phyloP scores from a whole-genome alignment of 768 basidiomycete genomes.

The Clavaria fumosa region DNA sequence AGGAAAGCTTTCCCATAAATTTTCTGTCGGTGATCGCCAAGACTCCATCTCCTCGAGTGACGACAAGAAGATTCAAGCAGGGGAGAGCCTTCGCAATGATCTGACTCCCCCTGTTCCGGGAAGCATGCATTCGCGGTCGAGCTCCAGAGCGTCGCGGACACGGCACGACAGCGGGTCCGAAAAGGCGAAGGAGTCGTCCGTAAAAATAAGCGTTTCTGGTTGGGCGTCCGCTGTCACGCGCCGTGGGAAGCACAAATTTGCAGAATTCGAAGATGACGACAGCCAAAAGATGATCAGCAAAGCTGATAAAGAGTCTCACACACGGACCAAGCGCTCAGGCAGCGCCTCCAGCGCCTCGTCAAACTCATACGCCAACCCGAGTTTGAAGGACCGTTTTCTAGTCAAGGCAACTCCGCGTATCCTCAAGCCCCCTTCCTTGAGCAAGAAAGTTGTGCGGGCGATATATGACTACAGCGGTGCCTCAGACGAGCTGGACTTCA shows the following conservation, averaged over 20 bases:
- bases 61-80: slow-evolving; percentile 11
- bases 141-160: slow-evolving; percentile 47
- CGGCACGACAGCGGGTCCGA: slow-evolving; percentile 38
- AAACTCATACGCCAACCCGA: slow-evolving; percentile 24
- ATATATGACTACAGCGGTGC: slow-evolving; percentile 62
- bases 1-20: slow-evolving; percentile 10
- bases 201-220: slow-evolving; percentile 34
- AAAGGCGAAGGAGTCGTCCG: slow-evolving; percentile 21
- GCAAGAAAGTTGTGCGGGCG: slow-evolving; percentile 46
- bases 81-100: slow-evolving; percentile 14
- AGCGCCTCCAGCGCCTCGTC: slow-evolving; percentile 19
- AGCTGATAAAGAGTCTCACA: slow-evolving; percentile 13
- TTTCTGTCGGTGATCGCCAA: no score
- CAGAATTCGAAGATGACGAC: slow-evolving; percentile 35
- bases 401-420: slow-evolving; percentile 27
- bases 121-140: slow-evolving; percentile 31
- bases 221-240: slow-evolving; percentile 59
- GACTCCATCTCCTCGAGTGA: no score
- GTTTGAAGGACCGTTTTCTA: slow-evolving; percentile 11
- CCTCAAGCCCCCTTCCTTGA: slow-evolving; percentile 34
- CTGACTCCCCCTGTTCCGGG: slow-evolving; percentile 25
- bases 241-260: slow-evolving; percentile 42
- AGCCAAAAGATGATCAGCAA: slow-evolving; percentile 18
- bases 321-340: slow-evolving; percentile 15
- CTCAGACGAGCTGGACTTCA: slow-evolving; percentile 66